Base-by-base conservation (phyloP, 345 rosid species). In the Mercurialis annua region DNA sequence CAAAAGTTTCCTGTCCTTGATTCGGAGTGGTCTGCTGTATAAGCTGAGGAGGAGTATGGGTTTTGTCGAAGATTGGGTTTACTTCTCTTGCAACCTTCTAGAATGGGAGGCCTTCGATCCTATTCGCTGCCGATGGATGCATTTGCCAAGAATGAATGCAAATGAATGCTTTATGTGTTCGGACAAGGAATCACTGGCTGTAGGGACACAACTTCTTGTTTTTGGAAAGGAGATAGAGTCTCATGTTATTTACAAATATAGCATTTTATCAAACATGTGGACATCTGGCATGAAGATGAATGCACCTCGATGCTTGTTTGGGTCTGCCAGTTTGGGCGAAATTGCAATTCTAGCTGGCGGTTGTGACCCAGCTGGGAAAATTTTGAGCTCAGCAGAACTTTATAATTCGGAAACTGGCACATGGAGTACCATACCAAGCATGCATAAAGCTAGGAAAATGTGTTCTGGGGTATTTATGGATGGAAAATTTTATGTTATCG, bases 61-160 rank as follows among this genome's bases (percentile, higher is more conserved):
- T 18, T 53, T 78, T 8, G 24, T 68, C 14, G 85, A 81, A 54
- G 89, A 86, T 50, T 93, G 98, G 98, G 81, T 89, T 7, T 93
- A 88, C 70, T 86, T 90, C 78, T 87, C 96, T 0, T 86, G 96
- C 68, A 73, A 78, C 60, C 81, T 83, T 56, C 65, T 78, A 15
- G 83, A 86, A 65, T 93, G 98, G 98, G 94, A 85, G 71, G 87
- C 87, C 43, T 88, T 83, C 71, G 97, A 90, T 77, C 96, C 98
- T 3, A 54, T 75, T 57, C 71, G 68, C 38, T 3, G 67, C 29
- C 76, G 83, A 33, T 90, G 96, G 94, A 84, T 86, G 86, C 77
- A 67, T 71, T 67, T 93, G 72, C 98, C 96, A 10, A 77, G 58
- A 51, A 82, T 93, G 88, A 66, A 62, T 12, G 60, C 87, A 48